Conservation (phyloP, 73 alveolate species). For the Halteria grandinella region DNA sequence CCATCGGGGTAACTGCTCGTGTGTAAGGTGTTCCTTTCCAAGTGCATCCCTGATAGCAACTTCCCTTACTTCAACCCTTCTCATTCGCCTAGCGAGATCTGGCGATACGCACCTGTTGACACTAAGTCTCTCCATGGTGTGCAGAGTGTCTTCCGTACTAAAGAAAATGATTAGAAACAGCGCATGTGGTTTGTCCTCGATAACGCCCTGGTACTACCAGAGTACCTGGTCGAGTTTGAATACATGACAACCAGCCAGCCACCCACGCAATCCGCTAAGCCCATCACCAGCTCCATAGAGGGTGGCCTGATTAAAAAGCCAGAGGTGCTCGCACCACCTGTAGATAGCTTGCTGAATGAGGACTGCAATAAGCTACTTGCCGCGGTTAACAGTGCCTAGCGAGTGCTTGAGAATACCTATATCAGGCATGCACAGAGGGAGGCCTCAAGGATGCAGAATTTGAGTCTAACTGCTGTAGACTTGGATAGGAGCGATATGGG, state of each 20-base stretch:
- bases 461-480: constrained; percentile 60
- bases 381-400: constrained; percentile 43
- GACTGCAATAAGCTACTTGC: constrained; percentile 47
- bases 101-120: constrained; percentile 73
- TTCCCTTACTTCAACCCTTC: constrained; percentile 64
- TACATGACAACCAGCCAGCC: constrained; percentile 56
- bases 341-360: not conserved
- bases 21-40: constrained; percentile 82
- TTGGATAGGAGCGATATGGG: constrained; percentile 79
- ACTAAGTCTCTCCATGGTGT: constrained; percentile 42
- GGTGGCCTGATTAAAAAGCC: constrained; percentile 10
- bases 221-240: constrained; percentile 88
- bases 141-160: constrained; percentile 73
- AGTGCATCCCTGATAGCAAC: constrained; percentile 72
- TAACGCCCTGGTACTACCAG: constrained; percentile 86
- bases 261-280: too few relatives aligned
- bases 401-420: constrained; percentile 56
- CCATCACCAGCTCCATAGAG: too few relatives aligned
- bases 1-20: constrained; percentile 83
- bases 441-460: not conserved
- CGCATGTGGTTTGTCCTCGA: constrained; percentile 87
- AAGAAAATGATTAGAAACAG: constrained; percentile 75
- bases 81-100: constrained; percentile 71
- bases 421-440: constrained; percentile 37
- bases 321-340: not conserved